phyloP scores from a whole-genome alignment of 2,329 filamentous ascomycete species.

The Cucurbitaria berberidis region DNA sequence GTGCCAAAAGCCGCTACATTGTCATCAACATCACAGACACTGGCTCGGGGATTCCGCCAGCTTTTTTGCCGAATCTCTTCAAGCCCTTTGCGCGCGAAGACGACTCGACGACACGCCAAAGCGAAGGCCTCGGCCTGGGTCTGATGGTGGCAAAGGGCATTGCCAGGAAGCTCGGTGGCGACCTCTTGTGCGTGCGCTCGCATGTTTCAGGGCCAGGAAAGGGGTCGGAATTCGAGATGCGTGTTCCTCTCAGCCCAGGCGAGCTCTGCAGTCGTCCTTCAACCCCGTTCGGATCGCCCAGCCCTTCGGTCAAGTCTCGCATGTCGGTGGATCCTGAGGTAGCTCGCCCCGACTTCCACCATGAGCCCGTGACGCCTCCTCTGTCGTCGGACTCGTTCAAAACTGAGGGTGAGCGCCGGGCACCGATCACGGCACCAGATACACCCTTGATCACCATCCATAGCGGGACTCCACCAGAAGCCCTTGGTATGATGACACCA shows the following conservation, averaged over 20 bases:
- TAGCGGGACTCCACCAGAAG: conserved; percentile 3
- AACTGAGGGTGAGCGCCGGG: conserved; percentile 15
- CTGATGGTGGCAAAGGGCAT: conserved; percentile 75
- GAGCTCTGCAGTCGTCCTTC: conserved; percentile 58
- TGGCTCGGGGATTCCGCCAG: conserved; percentile 70
- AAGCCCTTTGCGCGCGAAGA: conserved; percentile 74
- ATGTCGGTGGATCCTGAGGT: conserved; percentile 40
- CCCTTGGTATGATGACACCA: conserved; percentile 35
- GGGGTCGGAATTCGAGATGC: conserved; percentile 73
- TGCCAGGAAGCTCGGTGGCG: conserved; percentile 71
- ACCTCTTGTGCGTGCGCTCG: conserved; percentile 68
- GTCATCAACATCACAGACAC: conserved; percentile 69
- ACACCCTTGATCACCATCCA: conserved; percentile 21
- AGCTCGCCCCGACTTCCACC: conserved; percentile 19
- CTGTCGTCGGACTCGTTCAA: conserved; percentile 31
- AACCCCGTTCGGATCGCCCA: conserved; percentile 57
- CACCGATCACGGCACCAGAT: conserved; percentile 7
- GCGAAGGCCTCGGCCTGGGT: conserved; percentile 72
- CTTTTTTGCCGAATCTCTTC: conserved; percentile 71
- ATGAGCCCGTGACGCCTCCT: conserved; percentile 38
- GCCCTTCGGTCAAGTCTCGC: conserved; percentile 44
- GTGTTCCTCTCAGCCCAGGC: conserved; percentile 64
- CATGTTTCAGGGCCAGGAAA: conserved; percentile 65
- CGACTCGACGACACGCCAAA: conserved; percentile 69
- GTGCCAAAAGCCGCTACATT: conserved; percentile 59